phyloP scores from a whole-genome alignment of 306 rosid species.

The Malus sieversii region DNA sequence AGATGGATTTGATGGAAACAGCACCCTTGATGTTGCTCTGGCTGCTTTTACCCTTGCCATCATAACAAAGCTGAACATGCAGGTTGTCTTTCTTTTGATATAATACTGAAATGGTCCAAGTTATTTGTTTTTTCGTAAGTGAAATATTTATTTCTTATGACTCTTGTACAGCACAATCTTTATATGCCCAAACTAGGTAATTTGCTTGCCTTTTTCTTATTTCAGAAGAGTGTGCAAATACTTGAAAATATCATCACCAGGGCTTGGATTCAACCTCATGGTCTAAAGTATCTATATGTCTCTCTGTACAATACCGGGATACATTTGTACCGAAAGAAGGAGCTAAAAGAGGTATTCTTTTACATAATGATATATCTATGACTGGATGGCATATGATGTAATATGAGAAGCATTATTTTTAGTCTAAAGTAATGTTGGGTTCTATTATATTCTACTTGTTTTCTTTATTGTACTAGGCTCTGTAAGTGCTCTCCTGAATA shows the following conservation, averaged over 20 bases:
- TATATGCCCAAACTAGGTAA: constrained; percentile 3
- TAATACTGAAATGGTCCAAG: background rate
- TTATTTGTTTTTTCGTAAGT: constrained; percentile 1
- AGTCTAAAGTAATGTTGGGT: too few relatives aligned
- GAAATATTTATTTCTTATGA: background rate
- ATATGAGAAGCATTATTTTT: background rate
- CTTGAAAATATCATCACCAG: constrained; percentile 50
- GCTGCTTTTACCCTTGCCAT: constrained; percentile 67
- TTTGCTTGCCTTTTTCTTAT: constrained; percentile 21
- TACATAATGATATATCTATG: too few relatives aligned
- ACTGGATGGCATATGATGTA: too few relatives aligned
- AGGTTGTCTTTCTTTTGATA: constrained; percentile 41
- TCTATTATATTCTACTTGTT: too few relatives aligned
- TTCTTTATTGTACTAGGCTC: too few relatives aligned
- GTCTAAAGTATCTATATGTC: constrained; percentile 42
- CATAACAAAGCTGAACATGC: constrained; percentile 42
- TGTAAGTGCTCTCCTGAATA: too few relatives aligned
- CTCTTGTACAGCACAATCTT: background rate
- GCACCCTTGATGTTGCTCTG: constrained; percentile 35
- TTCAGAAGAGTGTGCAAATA: constrained; percentile 21
- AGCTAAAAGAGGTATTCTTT: background rate
- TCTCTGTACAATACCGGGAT: constrained; percentile 56
- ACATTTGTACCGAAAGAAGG: constrained; percentile 50
- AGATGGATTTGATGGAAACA: constrained; percentile 39
- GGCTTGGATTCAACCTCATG: constrained; percentile 53